Percentiles rank a stretch among this genome's conserved stretches.
phyloP scores from a whole-genome alignment of 345 rosid species.

The Populus simonii region DNA sequence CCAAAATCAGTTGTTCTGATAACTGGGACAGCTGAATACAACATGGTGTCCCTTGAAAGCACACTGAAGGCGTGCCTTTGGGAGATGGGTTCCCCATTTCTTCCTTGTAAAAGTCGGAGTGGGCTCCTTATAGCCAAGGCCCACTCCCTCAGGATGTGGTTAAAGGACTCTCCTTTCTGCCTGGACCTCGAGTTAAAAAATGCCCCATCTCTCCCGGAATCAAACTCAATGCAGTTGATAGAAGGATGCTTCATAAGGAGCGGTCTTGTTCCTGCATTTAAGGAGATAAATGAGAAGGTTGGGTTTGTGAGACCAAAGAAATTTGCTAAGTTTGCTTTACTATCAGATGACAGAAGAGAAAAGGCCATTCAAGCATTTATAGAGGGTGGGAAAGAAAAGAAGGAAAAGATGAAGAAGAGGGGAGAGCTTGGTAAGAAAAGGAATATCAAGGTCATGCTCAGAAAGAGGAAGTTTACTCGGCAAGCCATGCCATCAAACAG shows the following conservation, averaged over 20 bases:
- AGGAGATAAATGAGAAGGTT: slow-evolving; percentile 74
- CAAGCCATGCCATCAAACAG: slow-evolving; percentile 14
- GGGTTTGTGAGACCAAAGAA: slow-evolving; percentile 79
- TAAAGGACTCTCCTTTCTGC: slow-evolving; percentile 95
- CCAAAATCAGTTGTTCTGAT: slow-evolving; percentile 88
- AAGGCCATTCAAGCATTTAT: slow-evolving; percentile 69
- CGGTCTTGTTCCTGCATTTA: slow-evolving; percentile 86
- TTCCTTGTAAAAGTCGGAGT: slow-evolving; percentile 74
- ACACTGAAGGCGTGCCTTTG: slow-evolving; percentile 86
- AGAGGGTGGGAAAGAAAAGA: slow-evolving; percentile 58
- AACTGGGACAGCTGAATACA: slow-evolving; percentile 86
- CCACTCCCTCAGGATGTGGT: slow-evolving; percentile 94
- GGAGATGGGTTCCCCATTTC: slow-evolving; percentile 98
- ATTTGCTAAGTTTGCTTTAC: slow-evolving; percentile 76
- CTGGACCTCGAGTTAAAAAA: slow-evolving; percentile 85
- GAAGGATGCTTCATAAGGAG: slow-evolving; percentile 80
- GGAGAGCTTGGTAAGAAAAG: slow-evolving; percentile 19
- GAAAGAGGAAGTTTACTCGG: slow-evolving; percentile 28
- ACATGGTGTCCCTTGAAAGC: slow-evolving; percentile 69
- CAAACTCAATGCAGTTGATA: slow-evolving; percentile 73
- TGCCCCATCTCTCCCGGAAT: slow-evolving; percentile 54
- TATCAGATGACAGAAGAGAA: slow-evolving; percentile 65
- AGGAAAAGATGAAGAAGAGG: slow-evolving; percentile 52
- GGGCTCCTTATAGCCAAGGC: slow-evolving; percentile 89
- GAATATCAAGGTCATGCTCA: slow-evolving; percentile 12